Evolutionary conservation across 805 yeast species (phyloP).

Genomic region (Candida vaughaniae): DNA sequence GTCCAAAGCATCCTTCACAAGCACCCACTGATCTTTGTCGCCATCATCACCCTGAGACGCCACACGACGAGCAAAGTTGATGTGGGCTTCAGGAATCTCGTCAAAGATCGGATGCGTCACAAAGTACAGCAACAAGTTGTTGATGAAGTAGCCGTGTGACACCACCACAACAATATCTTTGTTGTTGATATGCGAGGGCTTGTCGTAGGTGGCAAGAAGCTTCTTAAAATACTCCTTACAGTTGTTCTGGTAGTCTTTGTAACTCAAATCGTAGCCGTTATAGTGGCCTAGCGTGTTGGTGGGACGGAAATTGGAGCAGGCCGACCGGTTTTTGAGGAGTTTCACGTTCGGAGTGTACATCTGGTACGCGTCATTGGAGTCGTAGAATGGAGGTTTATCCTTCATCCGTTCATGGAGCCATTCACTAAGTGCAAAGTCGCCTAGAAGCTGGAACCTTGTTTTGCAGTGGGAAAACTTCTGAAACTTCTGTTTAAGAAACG

Average conservation of each 20-base stretch:
- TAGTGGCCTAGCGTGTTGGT: constrained; percentile 41
- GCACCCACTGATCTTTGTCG: constrained; percentile 23
- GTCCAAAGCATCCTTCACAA: constrained; percentile 33
- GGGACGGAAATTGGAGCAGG: constrained; percentile 42
- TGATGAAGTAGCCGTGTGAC: constrained; percentile 42
- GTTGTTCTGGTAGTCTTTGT: constrained; percentile 37
- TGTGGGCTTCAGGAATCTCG: constrained; percentile 41
- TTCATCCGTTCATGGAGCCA: constrained; percentile 47
- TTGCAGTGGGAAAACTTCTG: constrained; percentile 27
- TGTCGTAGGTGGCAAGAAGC: constrained; percentile 43
- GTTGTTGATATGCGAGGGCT: constrained; percentile 28
- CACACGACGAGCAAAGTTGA: constrained; percentile 30
- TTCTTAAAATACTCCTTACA: constrained; percentile 41
- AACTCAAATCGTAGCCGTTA: constrained; percentile 41
- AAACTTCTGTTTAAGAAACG: constrained; percentile 25
- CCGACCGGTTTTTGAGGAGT: constrained; percentile 28
- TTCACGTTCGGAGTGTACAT: constrained; percentile 46
- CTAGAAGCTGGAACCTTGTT: constrained; percentile 36
- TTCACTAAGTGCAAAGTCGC: constrained; percentile 46
- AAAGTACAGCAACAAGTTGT: constrained; percentile 38
- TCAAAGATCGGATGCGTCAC: constrained; percentile 44
- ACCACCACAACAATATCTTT: constrained; percentile 38
- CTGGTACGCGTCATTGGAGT: constrained; percentile 45
- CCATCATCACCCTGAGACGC: not conserved
- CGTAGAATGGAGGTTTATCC: constrained; percentile 41